These are phyloP conservation scores for Zymoseptoria passerinii DNA, from an alignment of 2,329 filamentous ascomycete genomes.

Conservation along the genomic window DNA sequence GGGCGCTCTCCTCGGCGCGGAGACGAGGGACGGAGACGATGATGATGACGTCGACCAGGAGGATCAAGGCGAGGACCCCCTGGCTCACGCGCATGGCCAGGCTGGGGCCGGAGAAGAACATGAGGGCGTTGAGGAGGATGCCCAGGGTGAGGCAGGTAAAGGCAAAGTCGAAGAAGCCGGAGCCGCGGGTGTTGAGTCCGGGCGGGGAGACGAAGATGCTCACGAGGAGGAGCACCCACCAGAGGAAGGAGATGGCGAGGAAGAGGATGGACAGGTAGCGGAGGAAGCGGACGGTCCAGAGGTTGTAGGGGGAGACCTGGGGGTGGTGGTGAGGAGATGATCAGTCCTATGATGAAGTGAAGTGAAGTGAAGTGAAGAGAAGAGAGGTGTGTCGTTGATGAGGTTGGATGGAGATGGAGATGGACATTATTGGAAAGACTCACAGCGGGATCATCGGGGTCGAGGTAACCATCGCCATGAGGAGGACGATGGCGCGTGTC, in stretches of 20 bases:
- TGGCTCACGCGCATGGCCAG: slow-evolving; percentile 67
- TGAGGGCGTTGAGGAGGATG: slow-evolving; percentile 64
- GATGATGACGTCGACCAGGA: slow-evolving; percentile 69
- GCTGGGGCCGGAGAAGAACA: slow-evolving; percentile 85
- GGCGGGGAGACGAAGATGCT: slow-evolving; percentile 87
- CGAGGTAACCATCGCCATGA: slow-evolving; percentile 60
- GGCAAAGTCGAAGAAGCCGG: slow-evolving; percentile 83
- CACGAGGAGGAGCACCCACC: slow-evolving; percentile 87
- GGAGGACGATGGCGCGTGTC: slow-evolving; percentile 45
- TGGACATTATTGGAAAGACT: no score
- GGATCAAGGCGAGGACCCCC: slow-evolving; percentile 55
- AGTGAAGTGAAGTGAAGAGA: no score
- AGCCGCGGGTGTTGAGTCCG: slow-evolving; percentile 74
- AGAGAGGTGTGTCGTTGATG: not conserved
- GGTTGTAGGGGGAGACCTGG: slow-evolving; percentile 77
- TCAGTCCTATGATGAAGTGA: no score
- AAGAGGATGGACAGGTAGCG: slow-evolving; percentile 72
- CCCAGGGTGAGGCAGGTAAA: slow-evolving; percentile 72
- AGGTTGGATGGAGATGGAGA: no score
- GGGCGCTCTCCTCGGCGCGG: slow-evolving; percentile 79
- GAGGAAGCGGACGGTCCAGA: slow-evolving; percentile 79
- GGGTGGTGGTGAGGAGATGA: not conserved
- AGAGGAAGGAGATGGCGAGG: slow-evolving; percentile 67
- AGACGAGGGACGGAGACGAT: slow-evolving; percentile 67
- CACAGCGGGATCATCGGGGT: slow-evolving; percentile 74